Evolutionary conservation across 306 rosid species (phyloP).

Genomic region (Elaeagnus macrophylla): DNA sequence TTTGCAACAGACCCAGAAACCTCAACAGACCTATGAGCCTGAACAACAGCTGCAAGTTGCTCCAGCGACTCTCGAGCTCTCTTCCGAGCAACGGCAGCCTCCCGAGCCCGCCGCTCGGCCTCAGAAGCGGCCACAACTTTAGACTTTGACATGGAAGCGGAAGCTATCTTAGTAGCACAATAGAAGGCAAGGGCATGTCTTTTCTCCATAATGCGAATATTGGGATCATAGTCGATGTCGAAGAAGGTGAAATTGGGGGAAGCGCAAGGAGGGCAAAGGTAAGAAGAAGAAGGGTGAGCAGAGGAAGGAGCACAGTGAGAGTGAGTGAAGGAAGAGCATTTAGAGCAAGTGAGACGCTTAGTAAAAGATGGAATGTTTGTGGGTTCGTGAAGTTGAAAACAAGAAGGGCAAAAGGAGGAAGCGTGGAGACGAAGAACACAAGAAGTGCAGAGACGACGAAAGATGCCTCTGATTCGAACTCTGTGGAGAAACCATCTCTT

Average conservation of each 20-base stretch:
- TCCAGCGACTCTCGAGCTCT: conserved; percentile 53
- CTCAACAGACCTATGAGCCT: conserved; percentile 10
- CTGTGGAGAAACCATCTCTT: conserved; percentile 45
- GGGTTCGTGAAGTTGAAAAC: conserved; percentile 52
- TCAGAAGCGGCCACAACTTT: conserved; percentile 22
- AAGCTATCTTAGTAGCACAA: conserved; percentile 62
- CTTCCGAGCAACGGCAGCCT: conserved; percentile 50
- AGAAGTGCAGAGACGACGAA: conserved; percentile 68
- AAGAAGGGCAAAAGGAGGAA: conserved; percentile 50
- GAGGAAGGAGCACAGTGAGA: conserved; percentile 38
- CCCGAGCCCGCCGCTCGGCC: conserved; percentile 46
- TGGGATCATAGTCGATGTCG: conserved; percentile 21
- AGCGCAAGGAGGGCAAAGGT: conserved; percentile 59
- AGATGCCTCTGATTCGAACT: conserved; percentile 34
- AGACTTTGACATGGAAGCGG: conserved; percentile 31
- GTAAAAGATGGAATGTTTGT: conserved; percentile 25
- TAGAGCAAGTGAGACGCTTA: conserved; percentile 40
- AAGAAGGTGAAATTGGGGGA: conserved; percentile 45
- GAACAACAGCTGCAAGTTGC: conserved; percentile 20
- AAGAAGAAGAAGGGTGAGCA: conserved; percentile 8
- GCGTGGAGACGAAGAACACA: conserved; percentile 79
- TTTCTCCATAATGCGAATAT: conserved; percentile 24
- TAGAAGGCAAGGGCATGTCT: conserved; percentile 29
- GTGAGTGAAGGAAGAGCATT: conserved; percentile 73
- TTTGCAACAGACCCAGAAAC: conserved; percentile 29